phyloP scores from a whole-genome alignment of 768 basidiomycete species.

The Scleroderma citrinum region DNA sequence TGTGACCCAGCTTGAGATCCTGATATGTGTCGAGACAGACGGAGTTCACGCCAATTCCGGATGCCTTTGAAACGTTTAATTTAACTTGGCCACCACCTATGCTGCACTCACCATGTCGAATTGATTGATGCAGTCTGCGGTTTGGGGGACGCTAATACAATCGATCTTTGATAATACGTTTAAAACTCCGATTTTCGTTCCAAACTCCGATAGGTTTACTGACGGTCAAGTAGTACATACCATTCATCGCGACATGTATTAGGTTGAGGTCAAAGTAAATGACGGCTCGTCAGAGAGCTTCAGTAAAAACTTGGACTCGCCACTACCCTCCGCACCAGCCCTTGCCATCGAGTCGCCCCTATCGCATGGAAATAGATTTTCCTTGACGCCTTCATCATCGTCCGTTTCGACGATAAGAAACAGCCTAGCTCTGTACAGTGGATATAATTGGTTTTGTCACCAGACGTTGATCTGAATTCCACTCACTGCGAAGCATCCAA shows the following conservation, averaged over 20 bases:
- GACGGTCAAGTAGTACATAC: too few relatives aligned
- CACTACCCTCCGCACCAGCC: slow-evolving; percentile 21
- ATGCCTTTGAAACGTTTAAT: slow-evolving; percentile 16
- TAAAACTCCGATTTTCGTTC: too few relatives aligned
- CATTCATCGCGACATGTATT: slow-evolving; percentile 1
- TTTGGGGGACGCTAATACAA: not conserved
- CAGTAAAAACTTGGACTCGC: slow-evolving; percentile 20
- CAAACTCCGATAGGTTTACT: too few relatives aligned
- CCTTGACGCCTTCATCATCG: slow-evolving; percentile 20
- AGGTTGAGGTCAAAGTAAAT: slow-evolving; percentile 1
- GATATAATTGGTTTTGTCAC: not conserved
- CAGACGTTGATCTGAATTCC: not conserved
- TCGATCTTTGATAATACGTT: not conserved
- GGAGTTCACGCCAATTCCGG: slow-evolving; percentile 42
- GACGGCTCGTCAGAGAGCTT: slow-evolving; percentile 17
- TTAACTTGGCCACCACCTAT: not conserved
- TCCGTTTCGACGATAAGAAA: slow-evolving; percentile 20
- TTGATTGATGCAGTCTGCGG: not conserved
- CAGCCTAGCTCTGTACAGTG: slow-evolving; percentile 14
- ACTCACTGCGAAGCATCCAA: slow-evolving; percentile 19
- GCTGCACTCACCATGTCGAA: slow-evolving; percentile 22
- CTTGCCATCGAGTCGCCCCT: slow-evolving; percentile 18
- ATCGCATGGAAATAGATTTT: slow-evolving; percentile 27
- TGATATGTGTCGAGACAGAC: slow-evolving; percentile 38
- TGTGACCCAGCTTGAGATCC: slow-evolving; percentile 33